Conservation (phyloP, 2,329 filamentous ascomycete species). For the Pseudocercospora vitis region DNA sequence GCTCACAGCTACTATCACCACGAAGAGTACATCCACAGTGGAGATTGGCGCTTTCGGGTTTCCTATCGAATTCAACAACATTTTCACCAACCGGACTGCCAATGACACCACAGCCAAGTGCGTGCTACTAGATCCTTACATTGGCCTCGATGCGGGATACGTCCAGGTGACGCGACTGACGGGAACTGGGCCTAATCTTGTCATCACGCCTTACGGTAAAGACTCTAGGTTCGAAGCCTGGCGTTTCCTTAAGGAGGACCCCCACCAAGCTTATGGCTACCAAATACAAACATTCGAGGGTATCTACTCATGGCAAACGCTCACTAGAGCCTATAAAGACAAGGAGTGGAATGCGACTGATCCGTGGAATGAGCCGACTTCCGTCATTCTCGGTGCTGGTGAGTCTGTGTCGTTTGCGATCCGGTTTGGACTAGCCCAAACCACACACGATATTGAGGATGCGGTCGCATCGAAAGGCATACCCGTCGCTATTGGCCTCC, state of each 20-base stretch:
- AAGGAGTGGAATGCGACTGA: slow-evolving; percentile 53
- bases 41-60: slow-evolving; percentile 61
- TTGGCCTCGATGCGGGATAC: slow-evolving; percentile 61
- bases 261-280: slow-evolving; percentile 38
- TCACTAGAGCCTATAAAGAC: slow-evolving; percentile 56
- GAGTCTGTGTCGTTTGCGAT: slow-evolving; percentile 52
- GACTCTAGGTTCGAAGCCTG: slow-evolving; percentile 57
- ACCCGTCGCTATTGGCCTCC: slow-evolving; percentile 55
- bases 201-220: slow-evolving; percentile 55
- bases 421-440: slow-evolving; percentile 51
- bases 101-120: slow-evolving; percentile 53
- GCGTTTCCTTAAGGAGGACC: slow-evolving; percentile 51
- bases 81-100: slow-evolving; percentile 55
- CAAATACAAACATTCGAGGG: slow-evolving; percentile 60
- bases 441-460: slow-evolving; percentile 52
- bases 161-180: slow-evolving; percentile 55
- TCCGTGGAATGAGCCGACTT: slow-evolving; percentile 59
- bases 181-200: slow-evolving; percentile 55
- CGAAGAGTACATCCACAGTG: slow-evolving; percentile 43
- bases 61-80: slow-evolving; percentile 62
- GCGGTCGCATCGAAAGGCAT: slow-evolving; percentile 46
- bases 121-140: slow-evolving; percentile 59
- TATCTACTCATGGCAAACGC: slow-evolving; percentile 61
- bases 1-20: slow-evolving; percentile 54
- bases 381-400: slow-evolving; percentile 47